Conservation (phyloP, 2,329 filamentous ascomycete genomes). For the Pseudocercospora eumusae region DNA sequence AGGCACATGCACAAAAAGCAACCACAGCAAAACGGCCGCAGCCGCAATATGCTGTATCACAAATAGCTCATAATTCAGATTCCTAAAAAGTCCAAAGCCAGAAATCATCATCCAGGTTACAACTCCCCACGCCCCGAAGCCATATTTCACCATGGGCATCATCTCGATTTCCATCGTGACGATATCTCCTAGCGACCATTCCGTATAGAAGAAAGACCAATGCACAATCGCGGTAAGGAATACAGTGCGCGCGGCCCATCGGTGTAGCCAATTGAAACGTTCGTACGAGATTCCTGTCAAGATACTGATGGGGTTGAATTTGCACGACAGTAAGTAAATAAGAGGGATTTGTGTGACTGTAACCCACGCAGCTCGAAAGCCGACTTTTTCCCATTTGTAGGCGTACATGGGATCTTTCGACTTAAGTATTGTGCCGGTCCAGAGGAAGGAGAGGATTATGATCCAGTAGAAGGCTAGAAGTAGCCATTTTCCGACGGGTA, state of each 20-base stretch:
- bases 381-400: constrained; percentile 58
- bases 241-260: constrained; percentile 54
- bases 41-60: constrained; percentile 57
- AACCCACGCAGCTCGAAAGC: constrained; percentile 68
- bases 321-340: constrained; percentile 55
- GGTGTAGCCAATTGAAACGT: constrained; percentile 55
- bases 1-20: constrained; percentile 54
- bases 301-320: constrained; percentile 51
- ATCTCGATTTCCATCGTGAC: constrained; percentile 51
- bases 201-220: constrained; percentile 56
- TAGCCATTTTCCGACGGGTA: constrained; percentile 37
- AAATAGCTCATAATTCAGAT: constrained; percentile 57
- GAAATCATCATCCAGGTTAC: constrained; percentile 55
- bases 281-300: constrained; percentile 53
- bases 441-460: constrained; percentile 35
- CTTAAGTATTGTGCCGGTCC: constrained; percentile 36
- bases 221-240: constrained; percentile 58
- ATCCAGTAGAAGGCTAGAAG: constrained; percentile 37
- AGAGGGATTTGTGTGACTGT: constrained; percentile 65
- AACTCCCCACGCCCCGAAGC: constrained; percentile 56
- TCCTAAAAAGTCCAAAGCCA: constrained; percentile 53
- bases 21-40: constrained; percentile 51
- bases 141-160: constrained; percentile 53
- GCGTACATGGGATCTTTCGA: constrained; percentile 32
- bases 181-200: constrained; percentile 56